phyloP scores from a whole-genome alignment of 1,284 basidiomycete genomes.

The Lentinus polychrous region DNA sequence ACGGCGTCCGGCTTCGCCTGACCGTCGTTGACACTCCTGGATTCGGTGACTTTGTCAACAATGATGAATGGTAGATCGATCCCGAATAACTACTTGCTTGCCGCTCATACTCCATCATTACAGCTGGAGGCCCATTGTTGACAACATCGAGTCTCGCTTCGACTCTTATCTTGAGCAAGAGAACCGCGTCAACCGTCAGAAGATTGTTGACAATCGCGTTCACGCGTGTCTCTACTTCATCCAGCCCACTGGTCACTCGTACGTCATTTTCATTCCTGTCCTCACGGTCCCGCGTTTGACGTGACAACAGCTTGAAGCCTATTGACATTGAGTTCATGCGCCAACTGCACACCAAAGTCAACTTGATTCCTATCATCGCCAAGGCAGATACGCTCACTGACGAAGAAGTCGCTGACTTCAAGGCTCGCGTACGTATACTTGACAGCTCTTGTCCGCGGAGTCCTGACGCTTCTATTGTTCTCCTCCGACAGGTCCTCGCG shows the following conservation, averaged over 20 bases:
- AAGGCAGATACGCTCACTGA: slow-evolving; percentile 96
- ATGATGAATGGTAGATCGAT: slow-evolving; percentile 81
- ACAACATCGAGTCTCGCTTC: slow-evolving; percentile 95
- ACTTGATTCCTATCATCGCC: slow-evolving; percentile 94
- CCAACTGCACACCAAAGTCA: slow-evolving; percentile 91
- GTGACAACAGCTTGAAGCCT: slow-evolving; percentile 70
- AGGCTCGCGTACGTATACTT: slow-evolving; percentile 61
- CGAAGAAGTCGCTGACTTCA: slow-evolving; percentile 89
- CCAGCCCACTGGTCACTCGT: slow-evolving; percentile 96
- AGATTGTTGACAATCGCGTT: slow-evolving; percentile 83
- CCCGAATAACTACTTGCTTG: neutral
- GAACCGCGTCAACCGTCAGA: slow-evolving; percentile 90
- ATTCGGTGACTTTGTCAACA: slow-evolving; percentile 97
- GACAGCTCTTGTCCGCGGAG: neutral
- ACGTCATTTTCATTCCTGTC: slow-evolving; percentile 28
- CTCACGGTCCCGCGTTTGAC: slow-evolving; percentile 5
- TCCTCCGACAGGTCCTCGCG: slow-evolving; percentile 61
- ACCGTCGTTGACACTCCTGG: slow-evolving; percentile 98
- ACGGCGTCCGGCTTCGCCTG: slow-evolving; percentile 86
- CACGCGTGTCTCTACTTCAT: slow-evolving; percentile 97
- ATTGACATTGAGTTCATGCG: slow-evolving; percentile 98
- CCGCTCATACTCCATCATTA: slow-evolving; percentile 1
- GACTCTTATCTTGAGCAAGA: slow-evolving; percentile 97
- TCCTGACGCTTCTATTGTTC: neutral
- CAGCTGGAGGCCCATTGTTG: slow-evolving; percentile 96